Base-by-base conservation (phyloP, 1,284 basidiomycete species). In the Tilletia indica region DNA sequence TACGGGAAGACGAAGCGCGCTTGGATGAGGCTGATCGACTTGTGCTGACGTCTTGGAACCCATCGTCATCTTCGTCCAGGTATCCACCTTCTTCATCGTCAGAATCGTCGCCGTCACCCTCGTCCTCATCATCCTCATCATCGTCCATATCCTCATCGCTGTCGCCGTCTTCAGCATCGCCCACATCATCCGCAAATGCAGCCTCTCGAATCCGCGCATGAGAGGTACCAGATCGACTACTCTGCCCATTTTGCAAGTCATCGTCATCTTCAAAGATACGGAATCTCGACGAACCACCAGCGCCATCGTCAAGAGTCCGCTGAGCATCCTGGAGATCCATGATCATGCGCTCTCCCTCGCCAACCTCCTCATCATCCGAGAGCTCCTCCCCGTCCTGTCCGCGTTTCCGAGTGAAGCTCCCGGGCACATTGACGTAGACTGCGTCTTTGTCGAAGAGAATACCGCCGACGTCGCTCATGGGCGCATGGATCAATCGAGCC, bases 371-470 rank as follows among this genome's bases (percentile, higher is more conserved):
- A 39, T 67, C 61, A 25, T 63, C 31, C 71, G 69, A 78, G 90
- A 90, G 87, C 73, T 90, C 89, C 12, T 85, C 85, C 67, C 77
- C 83, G 45, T 81, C 85, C 71, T 85, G 84, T 71, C 85, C 85
- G 67, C 85, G 85, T 56, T 85, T 85, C 66, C 86, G 84, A 4
- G 93, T 91, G 81, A 99, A 99, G 81, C 89, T 94, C 0, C 97
- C 97, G 3, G 93, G 93, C 2, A 98, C 95, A 82, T 97, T 98
- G 78, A 99, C 92, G 87, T 93, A 99, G 1, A 99, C 95, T 0
- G 95, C 94, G 81, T 99, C 97, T 85, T 98, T 98, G 87, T 99
- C 97, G 82, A 97, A 98, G 86, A 93, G 91, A 73, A 99, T 90
- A 8, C 96, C 97, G 25, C 96, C 96, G 1, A 98, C 92, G 81